Evolutionary conservation across 495 filamentous ascomycete species (phyloP).

Genomic region (Talaromyces stipitatus): DNA sequence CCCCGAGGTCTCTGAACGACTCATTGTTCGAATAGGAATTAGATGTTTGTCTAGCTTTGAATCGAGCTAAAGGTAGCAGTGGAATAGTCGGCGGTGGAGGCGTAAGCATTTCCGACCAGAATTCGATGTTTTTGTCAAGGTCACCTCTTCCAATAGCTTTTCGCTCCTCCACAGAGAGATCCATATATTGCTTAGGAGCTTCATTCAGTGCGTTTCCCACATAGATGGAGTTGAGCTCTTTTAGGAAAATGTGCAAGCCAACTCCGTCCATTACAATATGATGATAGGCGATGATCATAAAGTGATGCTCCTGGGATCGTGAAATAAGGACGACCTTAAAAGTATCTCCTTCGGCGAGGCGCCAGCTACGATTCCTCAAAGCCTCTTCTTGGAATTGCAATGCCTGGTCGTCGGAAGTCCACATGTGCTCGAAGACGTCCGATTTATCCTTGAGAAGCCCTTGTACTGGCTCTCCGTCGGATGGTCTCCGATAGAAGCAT

Average conservation of each 20-base stretch:
- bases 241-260: slow-evolving; percentile 29
- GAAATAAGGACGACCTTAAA: slow-evolving; percentile 22
- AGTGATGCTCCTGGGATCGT: slow-evolving; percentile 10
- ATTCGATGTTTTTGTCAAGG: slow-evolving; percentile 18
- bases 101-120: slow-evolving; percentile 21
- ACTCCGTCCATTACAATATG: slow-evolving; percentile 46
- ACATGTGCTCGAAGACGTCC: too few species aligned
- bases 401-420: too few species aligned
- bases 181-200: slow-evolving; percentile 14
- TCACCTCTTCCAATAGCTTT: slow-evolving; percentile 11
- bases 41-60: too few species aligned
- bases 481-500: slow-evolving; percentile 21
- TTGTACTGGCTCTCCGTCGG: background rate
- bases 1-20: too few species aligned
- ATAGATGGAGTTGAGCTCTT: slow-evolving; percentile 34
- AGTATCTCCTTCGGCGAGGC: slow-evolving; percentile 20
- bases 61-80: too few species aligned
- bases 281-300: slow-evolving; percentile 28
- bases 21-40: too few species aligned
- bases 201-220: slow-evolving; percentile 10
- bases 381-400: too few species aligned
- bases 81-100: too few species aligned
- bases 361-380: too few species aligned
- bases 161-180: slow-evolving; percentile 19
- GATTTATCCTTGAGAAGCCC: too few species aligned